Base-by-base conservation (phyloP, 345 rosid genomes). In the Erucastrum elatum region DNA sequence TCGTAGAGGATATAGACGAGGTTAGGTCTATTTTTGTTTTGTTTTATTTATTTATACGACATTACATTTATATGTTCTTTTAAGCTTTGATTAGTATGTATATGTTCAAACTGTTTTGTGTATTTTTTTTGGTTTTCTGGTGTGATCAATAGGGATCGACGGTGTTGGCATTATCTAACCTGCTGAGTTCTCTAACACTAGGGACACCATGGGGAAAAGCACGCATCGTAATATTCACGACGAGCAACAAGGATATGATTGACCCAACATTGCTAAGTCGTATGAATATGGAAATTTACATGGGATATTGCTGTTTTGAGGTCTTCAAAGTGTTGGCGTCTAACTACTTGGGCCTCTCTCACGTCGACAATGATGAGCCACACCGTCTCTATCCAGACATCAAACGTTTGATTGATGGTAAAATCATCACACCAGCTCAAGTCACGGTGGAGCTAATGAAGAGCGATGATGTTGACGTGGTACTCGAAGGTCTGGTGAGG, bases 171-270 rank as follows among this genome's bases (percentile, higher is more conserved):
- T 68, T 86, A 21, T 84, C 85, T 35, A 4, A 77, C 84, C 41
- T 46, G 53, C 41, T 41, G 49, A 41, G 49, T 9, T 9, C 13
- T 13, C 49, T 41, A 41, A 41, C 49, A 41, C 49, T 41, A 41
- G 49, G 49, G 49, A 41, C 49, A 41, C 49, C 49, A 41, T 41
- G 49, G 13, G 86, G 89, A 0, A 87, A 88, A 9, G 89, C 87
- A 80, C 82, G 86, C 65, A 83, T 92, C 6, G 85, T 92, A 71
- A 82, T 87, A 3, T 92, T 89, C 81, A 92, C 92, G 0, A 90
- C 88, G 44, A 90, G 85, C 66, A 80, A 82, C 76, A 90, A 81
- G 68, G 94, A 92, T 46, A 84, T 66, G 29, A 63, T 88, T 3
- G 96, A 92, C 72, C 84, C 87, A 15, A 86, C 87, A n/a, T 10